Conservation (phyloP, 768 basidiomycete genomes). For the Leccinum ochraceum region DNA sequence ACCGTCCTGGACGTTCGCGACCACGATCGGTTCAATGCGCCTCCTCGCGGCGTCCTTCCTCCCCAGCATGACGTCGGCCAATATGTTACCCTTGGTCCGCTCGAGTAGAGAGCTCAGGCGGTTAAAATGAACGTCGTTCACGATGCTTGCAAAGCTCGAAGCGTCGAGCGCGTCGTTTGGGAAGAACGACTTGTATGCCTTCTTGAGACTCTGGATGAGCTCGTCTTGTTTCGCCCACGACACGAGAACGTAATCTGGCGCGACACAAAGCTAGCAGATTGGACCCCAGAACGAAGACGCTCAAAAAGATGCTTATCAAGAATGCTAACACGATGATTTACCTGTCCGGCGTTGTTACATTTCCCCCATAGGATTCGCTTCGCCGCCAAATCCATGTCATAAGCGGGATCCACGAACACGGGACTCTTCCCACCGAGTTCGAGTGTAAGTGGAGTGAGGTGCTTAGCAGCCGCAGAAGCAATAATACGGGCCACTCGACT, state of each 20-base stretch:
- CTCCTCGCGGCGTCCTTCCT: constrained; percentile 37
- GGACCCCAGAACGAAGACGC: background rate
- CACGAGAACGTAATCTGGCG: constrained; percentile 48
- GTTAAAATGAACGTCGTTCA: constrained; percentile 53
- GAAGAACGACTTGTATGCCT: constrained; percentile 49
- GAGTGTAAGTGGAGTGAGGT: constrained; percentile 37
- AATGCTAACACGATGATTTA: constrained; percentile 11
- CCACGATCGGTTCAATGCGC: constrained; percentile 60
- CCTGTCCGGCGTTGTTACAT: constrained; percentile 65
- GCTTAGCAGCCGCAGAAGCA: constrained; percentile 27
- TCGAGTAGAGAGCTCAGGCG: constrained; percentile 54
- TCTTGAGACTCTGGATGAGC: constrained; percentile 46
- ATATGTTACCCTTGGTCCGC: constrained; percentile 56
- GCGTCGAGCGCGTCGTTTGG: constrained; percentile 52
- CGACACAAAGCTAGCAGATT: constrained; percentile 37
- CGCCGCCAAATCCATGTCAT: constrained; percentile 52
- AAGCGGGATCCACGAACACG: constrained; percentile 44
- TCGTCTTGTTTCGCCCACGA: constrained; percentile 44
- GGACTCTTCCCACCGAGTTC: constrained; percentile 45
- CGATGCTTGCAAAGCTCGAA: constrained; percentile 48
- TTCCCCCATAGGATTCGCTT: constrained; percentile 71
- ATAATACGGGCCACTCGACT: constrained; percentile 27
- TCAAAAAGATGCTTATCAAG: background rate
- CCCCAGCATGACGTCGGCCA: constrained; percentile 47
- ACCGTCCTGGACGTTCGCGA: constrained; percentile 50